Conservation (phyloP, 225 moss, liverwort and hornwort species). For the Sphagnum contortum region DNA sequence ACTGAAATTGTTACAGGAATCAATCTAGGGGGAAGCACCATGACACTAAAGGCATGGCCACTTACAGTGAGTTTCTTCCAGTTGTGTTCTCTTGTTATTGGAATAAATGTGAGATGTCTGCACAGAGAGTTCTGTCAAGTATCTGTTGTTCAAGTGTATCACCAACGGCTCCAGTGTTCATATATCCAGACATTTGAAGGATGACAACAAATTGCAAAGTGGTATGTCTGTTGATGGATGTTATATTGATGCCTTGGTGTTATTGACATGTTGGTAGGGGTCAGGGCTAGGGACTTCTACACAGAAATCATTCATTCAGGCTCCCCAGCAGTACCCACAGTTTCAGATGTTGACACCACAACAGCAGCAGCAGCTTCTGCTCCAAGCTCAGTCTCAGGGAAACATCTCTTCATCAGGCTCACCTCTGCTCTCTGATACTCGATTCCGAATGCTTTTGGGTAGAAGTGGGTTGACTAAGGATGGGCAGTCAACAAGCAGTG, state of each 20-base stretch:
- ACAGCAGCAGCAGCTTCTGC: conserved; percentile 60
- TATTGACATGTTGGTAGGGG: too few relatives aligned
- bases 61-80: conserved; percentile 50
- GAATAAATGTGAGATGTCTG: too few relatives aligned
- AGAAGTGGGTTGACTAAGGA: conserved; percentile 71
- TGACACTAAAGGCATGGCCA: conserved; percentile 68
- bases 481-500: conserved; percentile 74
- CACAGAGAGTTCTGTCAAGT: too few relatives aligned
- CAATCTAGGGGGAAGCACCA: conserved; percentile 50
- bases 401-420: conserved; percentile 69
- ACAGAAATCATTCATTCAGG: conserved; percentile 73
- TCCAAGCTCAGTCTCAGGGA: conserved; percentile 79
- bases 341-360: conserved; percentile 68
- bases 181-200: too few relatives aligned
- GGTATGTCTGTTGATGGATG: too few relatives aligned
- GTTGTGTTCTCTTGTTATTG: too few relatives aligned
- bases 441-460: conserved; percentile 72
- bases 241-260: too few relatives aligned
- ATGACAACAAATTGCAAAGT: too few relatives aligned
- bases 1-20: conserved; percentile 32
- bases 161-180: too few relatives aligned
- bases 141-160: too few relatives aligned
- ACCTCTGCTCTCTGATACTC: conserved; percentile 78
- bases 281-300: conserved; percentile 23
- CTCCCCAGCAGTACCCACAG: conserved; percentile 76